Conservation (phyloP, 805 yeast genomes). For the Maudiozyma bulderi region DNA sequence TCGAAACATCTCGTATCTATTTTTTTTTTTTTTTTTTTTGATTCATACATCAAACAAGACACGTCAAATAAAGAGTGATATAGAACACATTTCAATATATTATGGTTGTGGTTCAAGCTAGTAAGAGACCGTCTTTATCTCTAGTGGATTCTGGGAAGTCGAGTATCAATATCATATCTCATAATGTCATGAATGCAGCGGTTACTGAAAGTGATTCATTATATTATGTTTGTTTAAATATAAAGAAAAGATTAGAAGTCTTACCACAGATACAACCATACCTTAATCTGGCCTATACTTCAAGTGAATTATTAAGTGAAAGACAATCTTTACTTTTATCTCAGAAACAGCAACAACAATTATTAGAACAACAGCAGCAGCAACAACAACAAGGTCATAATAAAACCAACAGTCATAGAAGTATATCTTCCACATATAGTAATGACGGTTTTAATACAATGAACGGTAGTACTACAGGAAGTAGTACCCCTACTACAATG, state of each 20-base stretch:
- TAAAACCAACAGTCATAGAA: conserved; percentile 11
- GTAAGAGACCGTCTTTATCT: conserved; percentile 1
- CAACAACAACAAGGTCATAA: conserved; percentile 3
- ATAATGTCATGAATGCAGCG: conserved; percentile 50
- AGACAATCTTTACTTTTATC: conserved; percentile 52
- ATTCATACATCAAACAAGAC: background rate
- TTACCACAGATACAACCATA: conserved; percentile 64
- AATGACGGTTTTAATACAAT: conserved; percentile 7
- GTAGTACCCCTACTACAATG: conserved; percentile 13
- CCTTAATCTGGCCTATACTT: conserved; percentile 49
- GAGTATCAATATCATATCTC: conserved; percentile 9
- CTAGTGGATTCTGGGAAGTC: conserved; percentile 4
- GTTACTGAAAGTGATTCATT: conserved; percentile 59
- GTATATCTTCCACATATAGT: conserved; percentile 13
- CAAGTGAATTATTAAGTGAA: conserved; percentile 62
- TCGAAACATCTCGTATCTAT: too few relatives aligned
- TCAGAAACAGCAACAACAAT: conserved; percentile 30
- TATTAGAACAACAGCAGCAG: conserved; percentile 5
- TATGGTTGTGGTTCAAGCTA: conserved; percentile 3
- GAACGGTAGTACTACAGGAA: background rate
- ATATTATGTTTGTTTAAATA: conserved; percentile 52
- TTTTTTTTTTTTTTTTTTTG: too few relatives aligned
- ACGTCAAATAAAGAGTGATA: background rate
- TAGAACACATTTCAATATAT: background rate
- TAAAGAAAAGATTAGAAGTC: conserved; percentile 45